Evolutionary conservation across 208 protist genomes (phyloP).

Genomic region (Trypanosoma platydactyli): DNA sequence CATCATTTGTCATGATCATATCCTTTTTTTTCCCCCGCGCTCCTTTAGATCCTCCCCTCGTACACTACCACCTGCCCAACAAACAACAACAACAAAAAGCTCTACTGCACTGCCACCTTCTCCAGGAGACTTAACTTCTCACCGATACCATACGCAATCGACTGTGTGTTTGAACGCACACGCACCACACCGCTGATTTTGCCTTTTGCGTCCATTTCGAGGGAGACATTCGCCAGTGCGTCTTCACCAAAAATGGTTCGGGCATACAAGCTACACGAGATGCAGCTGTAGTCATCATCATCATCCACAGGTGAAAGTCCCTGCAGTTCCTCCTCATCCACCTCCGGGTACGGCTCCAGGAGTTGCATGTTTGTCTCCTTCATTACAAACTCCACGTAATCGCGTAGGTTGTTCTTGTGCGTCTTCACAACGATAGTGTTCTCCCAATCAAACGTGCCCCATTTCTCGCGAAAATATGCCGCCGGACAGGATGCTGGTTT

Average conservation of each 20-base stretch:
- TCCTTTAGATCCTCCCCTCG: background rate
- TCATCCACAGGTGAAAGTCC: conserved; percentile 36
- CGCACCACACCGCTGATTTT: conserved; percentile 95
- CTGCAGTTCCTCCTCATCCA: conserved; percentile 39
- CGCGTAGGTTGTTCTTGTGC: conserved; percentile 65
- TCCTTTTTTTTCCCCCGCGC: background rate
- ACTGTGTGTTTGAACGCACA: conserved; percentile 97
- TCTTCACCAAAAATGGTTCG: conserved; percentile 97
- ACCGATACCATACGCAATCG: conserved; percentile 97
- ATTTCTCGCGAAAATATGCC: conserved; percentile 96
- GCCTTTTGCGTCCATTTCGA: conserved; percentile 67
- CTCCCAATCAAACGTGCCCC: conserved; percentile 99
- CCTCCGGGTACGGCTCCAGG: conserved; percentile 24
- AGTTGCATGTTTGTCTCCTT: conserved; percentile 94
- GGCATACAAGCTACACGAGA: conserved; percentile 98
- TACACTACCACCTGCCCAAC: background rate
- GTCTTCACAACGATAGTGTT: conserved; percentile 96
- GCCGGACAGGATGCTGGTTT: conserved; percentile 85
- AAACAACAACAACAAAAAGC: background rate
- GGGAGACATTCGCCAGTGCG: conserved; percentile 95
- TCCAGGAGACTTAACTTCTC: conserved; percentile 93
- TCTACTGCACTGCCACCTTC: conserved; percentile 22
- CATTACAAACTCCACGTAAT: conserved; percentile 93
- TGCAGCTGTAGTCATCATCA: conserved; percentile 91
- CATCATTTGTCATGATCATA: too few species aligned